These are phyloP conservation scores for Amoeboaphelidium protococcarum DNA, from an alignment of 371 early-diverging fungal species.

Conservation along the genomic window DNA sequence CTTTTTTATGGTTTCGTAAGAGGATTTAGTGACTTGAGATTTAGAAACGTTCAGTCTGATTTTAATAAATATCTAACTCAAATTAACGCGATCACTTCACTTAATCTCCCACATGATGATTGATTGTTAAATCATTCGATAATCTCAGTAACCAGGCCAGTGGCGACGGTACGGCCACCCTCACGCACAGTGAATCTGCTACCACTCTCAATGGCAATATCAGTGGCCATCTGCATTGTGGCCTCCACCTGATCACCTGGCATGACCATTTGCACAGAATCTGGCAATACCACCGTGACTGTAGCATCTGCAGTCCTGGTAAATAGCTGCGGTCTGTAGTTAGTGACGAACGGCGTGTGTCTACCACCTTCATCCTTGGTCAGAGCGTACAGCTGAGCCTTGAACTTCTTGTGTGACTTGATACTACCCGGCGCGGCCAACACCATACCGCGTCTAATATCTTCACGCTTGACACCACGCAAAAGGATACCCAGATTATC, in stretches of 20 bases:
- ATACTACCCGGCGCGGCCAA: constrained; percentile 72
- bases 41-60: too few relatives aligned
- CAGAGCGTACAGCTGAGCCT: constrained; percentile 70
- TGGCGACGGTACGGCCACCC: constrained; percentile 91
- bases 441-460: constrained; percentile 80
- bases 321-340: constrained; percentile 90
- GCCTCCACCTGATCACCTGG: constrained; percentile 85
- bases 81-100: too few relatives aligned
- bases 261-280: constrained; percentile 75
- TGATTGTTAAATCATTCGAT: constrained; percentile 24
- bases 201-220: constrained; percentile 72
- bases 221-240: constrained; percentile 43
- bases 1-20: too few relatives aligned
- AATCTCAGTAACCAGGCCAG: constrained; percentile 41
- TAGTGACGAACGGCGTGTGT: constrained; percentile 83
- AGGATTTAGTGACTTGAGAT: too few relatives aligned
- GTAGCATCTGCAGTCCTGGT: constrained; percentile 84
- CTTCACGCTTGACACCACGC: constrained; percentile 90
- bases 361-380: constrained; percentile 96
- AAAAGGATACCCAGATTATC: constrained; percentile 92
- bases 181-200: constrained; percentile 91
- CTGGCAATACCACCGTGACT: constrained; percentile 38
- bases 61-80: too few relatives aligned
- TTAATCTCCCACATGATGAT: too few relatives aligned
- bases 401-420: constrained; percentile 73